These are phyloP conservation scores for Salvia sclarea DNA, from an alignment of 305 asterid species.

Conservation along the genomic window DNA sequence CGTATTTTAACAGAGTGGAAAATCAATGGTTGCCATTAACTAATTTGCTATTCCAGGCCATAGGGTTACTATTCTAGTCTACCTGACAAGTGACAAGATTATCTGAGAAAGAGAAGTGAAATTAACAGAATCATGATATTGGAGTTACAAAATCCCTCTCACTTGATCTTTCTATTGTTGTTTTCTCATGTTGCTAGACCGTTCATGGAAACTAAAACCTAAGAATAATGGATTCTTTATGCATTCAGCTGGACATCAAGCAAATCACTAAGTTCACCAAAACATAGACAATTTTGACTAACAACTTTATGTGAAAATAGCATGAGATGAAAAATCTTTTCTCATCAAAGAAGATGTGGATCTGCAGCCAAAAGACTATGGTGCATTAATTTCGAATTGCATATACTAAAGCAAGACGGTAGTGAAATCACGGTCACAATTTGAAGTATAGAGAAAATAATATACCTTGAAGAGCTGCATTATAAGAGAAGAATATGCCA, in stretches of 20 bases:
- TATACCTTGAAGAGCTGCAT: conserved; percentile 85
- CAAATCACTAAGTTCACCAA: neutral
- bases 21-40: too few relatives aligned
- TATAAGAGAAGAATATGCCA: conserved; percentile 66
- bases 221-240: neutral
- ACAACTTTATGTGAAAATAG: neutral
- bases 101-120: neutral
- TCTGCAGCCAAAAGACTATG: conserved; percentile 11
- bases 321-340: neutral
- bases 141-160: neutral
- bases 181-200: neutral
- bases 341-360: neutral
- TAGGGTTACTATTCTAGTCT: neutral
- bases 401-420: conserved; percentile 4
- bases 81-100: too few relatives aligned
- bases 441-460: conserved; percentile 1
- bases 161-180: neutral
- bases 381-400: neutral
- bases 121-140: neutral
- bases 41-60: neutral
- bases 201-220: too few relatives aligned
- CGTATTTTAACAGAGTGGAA: neutral
- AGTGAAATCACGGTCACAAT: conserved; percentile 13
- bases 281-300: neutral
- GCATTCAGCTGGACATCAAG: neutral